A percentile compares a stretch with the other conserved stretches of the same genome.
phyloP scores from a whole-genome alignment of 139 green algal species.

The Penium margaritaceum region DNA sequence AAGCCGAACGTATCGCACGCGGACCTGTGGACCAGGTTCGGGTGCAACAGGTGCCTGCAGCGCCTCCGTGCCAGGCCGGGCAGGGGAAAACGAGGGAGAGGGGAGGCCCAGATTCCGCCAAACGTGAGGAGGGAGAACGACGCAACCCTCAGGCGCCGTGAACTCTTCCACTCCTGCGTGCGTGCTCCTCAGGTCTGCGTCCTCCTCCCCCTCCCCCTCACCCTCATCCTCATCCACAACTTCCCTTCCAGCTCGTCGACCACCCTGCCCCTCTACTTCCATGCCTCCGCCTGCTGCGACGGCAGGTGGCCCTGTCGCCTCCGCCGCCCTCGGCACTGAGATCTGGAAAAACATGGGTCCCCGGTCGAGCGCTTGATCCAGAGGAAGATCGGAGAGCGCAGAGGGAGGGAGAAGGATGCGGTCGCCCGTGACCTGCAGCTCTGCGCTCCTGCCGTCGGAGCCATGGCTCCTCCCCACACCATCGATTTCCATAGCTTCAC shows the following conservation, averaged over 20 bases:
- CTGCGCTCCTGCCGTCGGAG: too few species aligned
- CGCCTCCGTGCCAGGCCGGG: neutral
- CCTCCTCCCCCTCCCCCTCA: too few species aligned
- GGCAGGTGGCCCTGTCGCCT: neutral
- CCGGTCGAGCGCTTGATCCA: conserved; percentile 35
- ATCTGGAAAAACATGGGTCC: conserved; percentile 45
- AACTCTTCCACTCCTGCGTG: conserved; percentile 45
- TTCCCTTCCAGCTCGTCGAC: too few species aligned
- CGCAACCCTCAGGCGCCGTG: conserved; percentile 31
- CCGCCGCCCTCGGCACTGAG: neutral
- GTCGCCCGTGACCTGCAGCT: too few species aligned
- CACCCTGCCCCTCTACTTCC: too few species aligned
- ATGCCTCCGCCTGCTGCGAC: neutral
- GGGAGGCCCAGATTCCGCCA: conserved; percentile 13
- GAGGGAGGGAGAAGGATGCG: conserved; percentile 32
- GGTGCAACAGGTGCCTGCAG: neutral
- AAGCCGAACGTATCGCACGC: conserved; percentile 18
- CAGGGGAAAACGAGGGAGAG: too few species aligned
- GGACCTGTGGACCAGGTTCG: conserved; percentile 20
- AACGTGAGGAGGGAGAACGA: conserved; percentile 29
- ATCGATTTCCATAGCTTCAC: too few species aligned
- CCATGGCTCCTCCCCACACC: too few species aligned
- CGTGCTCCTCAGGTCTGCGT: too few species aligned
- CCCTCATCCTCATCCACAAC: too few species aligned
- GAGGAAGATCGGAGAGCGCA: conserved; percentile 9